Evolutionary conservation across 805 yeast species (phyloP).

Genomic region (Saccharomycopsis babjevae): DNA sequence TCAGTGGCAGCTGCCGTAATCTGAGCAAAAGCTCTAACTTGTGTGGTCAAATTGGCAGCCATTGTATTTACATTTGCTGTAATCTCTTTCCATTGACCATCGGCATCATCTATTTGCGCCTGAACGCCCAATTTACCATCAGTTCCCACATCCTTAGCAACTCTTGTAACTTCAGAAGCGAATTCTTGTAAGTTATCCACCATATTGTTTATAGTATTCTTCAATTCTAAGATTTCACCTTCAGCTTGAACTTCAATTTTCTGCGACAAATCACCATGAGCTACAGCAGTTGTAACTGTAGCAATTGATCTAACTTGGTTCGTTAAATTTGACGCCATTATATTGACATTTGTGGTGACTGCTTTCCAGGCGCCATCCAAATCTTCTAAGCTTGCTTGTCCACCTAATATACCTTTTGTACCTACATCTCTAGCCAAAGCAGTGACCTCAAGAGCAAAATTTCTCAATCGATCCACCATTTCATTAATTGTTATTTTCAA

Average conservation of each 20-base stretch:
- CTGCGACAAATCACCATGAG: conserved; percentile 78
- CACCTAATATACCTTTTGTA: conserved; percentile 81
- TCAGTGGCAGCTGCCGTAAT: conserved; percentile 92
- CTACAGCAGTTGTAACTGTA: conserved; percentile 85
- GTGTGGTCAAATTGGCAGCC: conserved; percentile 90
- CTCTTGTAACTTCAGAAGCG: conserved; percentile 81
- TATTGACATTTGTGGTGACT: conserved; percentile 73
- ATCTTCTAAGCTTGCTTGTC: conserved; percentile 75
- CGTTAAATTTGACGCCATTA: conserved; percentile 80
- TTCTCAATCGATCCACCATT: conserved; percentile 81
- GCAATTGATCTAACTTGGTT: conserved; percentile 86
- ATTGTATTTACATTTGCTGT: conserved; percentile 86
- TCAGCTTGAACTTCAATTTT: conserved; percentile 85
- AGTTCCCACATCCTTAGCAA: conserved; percentile 87
- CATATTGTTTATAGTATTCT: conserved; percentile 83
- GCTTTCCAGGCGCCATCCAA: conserved; percentile 84
- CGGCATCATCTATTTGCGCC: conserved; percentile 84
- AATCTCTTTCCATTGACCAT: conserved; percentile 86
- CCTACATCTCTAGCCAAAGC: conserved; percentile 86
- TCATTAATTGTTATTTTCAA: conserved; percentile 76
- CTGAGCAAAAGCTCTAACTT: conserved; percentile 88
- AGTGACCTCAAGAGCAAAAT: conserved; percentile 74
- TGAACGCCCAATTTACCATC: conserved; percentile 90
- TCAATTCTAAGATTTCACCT: conserved; percentile 80
- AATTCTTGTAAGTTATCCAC: conserved; percentile 83